Base-by-base conservation (phyloP, 2,329 filamentous ascomycete species). In the Clarireedia monteithiana region DNA sequence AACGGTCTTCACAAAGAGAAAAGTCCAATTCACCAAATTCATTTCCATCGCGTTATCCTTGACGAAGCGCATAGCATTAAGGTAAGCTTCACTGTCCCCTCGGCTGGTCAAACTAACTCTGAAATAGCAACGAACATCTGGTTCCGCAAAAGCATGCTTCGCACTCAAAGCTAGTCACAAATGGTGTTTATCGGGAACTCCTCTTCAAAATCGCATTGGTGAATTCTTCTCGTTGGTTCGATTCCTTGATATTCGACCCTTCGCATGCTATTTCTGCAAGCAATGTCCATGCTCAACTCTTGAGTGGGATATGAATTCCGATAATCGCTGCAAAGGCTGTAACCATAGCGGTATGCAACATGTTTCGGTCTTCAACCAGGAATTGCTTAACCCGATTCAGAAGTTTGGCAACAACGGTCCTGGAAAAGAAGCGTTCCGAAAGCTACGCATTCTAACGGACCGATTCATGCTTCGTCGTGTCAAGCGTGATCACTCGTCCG, bases 61-160 rank as follows among this genome's bases (percentile, higher is more conserved):
- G 94, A 99, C 63, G 94, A 99, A 71, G 91, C 91, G 5, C 91
- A 99, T 71, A 92, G 87, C 70, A 97, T 99, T 78, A 99, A 87
- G 74, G 80, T 81, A 71, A 55, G 64, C 40, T n/a, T 9, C 20
- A 17, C 20, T 20, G 30, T 27, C 14, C 34, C n/a, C 30, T 34
- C 30, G 5, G 12, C 10, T 2, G 23, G 38, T 45, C 6, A 4
- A 24, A 52, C 53, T 61, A 59, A 65, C 59, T 3, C 1, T 59
- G 45, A 15, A 38, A 20, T 49, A 89, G 76, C 84, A 84, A 10
- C 84, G 92, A 59, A 90, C 85, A 23, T 95, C 91, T 7, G 89
- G 91, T 74, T 94, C 94, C 12, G 94, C 94, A 23, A 95, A 89
- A 71, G 92, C 94, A 42, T 97, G 92, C 70, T 97, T 97, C 69